Conservation (phyloP, 495 filamentous ascomycete genomes). For the Melanomma pulvis-pyrius region DNA sequence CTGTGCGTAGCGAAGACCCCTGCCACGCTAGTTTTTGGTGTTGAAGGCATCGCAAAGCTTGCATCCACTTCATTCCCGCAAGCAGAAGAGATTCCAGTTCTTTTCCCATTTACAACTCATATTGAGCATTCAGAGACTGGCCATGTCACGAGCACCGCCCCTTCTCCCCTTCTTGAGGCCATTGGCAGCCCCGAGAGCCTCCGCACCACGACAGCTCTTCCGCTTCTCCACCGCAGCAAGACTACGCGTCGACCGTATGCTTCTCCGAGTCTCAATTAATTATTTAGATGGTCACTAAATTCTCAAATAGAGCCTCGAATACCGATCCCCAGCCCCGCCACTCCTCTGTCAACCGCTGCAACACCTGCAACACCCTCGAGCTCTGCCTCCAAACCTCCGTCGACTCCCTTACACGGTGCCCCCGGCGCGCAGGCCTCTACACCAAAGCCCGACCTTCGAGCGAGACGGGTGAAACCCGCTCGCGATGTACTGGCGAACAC, state of each 20-base stretch:
- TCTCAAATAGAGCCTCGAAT: conserved; percentile 5
- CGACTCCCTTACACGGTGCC: conserved; percentile 18
- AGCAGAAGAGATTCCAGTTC: neutral
- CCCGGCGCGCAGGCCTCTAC: neutral
- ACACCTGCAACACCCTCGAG: conserved; percentile 6
- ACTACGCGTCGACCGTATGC: conserved; percentile 36
- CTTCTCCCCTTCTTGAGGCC: conserved; percentile 44
- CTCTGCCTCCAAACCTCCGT: conserved; percentile 38
- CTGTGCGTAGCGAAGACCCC: conserved; percentile 29
- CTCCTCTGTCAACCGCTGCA: conserved; percentile 12
- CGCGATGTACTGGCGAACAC: neutral
- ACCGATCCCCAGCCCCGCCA: conserved; percentile 2
- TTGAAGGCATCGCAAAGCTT: conserved; percentile 16
- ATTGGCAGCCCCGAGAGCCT: conserved; percentile 36
- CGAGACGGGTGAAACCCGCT: neutral
- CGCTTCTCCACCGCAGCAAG: conserved; percentile 40
- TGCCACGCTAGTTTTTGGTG: conserved; percentile 30
- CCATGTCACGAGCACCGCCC: conserved; percentile 35
- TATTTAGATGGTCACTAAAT: conserved; percentile 8
- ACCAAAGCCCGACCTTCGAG: conserved; percentile 2
- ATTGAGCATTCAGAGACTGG: neutral
- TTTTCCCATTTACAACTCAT: neutral
- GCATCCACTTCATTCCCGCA: neutral
- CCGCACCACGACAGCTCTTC: conserved; percentile 39
- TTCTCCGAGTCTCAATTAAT: neutral